These are phyloP conservation scores for Magnolia kwangsiensis DNA, from an alignment of 164 flowering plant species.

Conservation along the genomic window DNA sequence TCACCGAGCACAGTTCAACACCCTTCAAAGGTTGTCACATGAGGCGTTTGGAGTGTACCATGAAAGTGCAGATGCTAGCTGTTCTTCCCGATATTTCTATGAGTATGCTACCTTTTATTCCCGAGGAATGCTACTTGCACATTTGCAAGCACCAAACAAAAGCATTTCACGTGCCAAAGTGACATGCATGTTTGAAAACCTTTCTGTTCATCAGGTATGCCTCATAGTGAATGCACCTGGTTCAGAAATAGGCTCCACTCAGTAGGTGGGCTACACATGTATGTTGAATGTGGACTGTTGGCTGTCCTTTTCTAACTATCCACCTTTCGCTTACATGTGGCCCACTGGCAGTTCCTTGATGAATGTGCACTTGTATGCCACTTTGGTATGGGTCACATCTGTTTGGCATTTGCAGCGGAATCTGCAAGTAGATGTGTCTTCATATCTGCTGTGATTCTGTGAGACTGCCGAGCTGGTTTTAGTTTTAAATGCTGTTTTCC, in stretches of 20 bases:
- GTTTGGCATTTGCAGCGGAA: background rate
- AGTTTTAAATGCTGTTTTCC: conserved; percentile 5
- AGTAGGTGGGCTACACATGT: too few relatives aligned
- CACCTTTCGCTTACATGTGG: background rate
- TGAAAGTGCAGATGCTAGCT: conserved; percentile 65
- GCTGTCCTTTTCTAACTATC: background rate
- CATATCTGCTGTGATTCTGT: background rate
- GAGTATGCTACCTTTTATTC: conserved; percentile 32
- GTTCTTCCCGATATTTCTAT: conserved; percentile 53
- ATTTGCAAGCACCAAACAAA: background rate
- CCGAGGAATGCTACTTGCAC: background rate
- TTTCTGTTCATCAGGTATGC: background rate
- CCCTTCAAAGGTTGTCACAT: conserved; percentile 23
- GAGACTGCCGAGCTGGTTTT: background rate
- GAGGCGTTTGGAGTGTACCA: conserved; percentile 45
- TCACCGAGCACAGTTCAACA: conserved; percentile 5
- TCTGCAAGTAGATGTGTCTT: background rate
- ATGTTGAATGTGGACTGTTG: background rate
- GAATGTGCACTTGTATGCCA: background rate
- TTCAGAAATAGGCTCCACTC: background rate
- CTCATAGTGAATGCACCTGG: background rate
- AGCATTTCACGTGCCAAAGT: background rate
- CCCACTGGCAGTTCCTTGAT: background rate
- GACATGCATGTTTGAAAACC: background rate
- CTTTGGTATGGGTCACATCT: background rate